Percentiles rank a stretch among this genome's conserved stretches.
Evolutionary conservation across 1,284 basidiomycete species (phyloP).

Genomic region (Heterobasidion occidentale): DNA sequence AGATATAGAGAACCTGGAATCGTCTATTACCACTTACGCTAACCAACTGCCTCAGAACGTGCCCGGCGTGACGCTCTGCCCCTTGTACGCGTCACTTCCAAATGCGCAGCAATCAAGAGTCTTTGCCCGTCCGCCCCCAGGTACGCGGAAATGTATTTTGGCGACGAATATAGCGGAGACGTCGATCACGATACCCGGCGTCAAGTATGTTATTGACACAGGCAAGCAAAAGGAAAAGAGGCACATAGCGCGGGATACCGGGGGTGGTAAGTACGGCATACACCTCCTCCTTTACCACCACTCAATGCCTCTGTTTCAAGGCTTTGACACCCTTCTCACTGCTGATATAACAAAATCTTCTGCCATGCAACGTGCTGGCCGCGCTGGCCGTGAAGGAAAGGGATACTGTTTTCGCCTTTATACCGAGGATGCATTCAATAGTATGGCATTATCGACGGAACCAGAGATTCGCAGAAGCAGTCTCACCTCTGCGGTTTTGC

Average conservation of each 20-base stretch:
- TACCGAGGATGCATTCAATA: conserved; percentile 69
- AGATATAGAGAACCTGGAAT: conserved; percentile 87
- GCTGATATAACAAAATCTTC: conserved; percentile 85
- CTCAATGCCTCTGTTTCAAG: conserved; percentile 27
- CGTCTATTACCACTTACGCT: conserved; percentile 61
- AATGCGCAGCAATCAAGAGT: conserved; percentile 74
- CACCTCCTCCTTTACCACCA: conserved; percentile 3
- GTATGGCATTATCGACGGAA: conserved; percentile 59
- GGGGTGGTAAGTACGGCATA: conserved; percentile 45
- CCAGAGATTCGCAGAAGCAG: conserved; percentile 88
- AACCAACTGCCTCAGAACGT: conserved; percentile 52
- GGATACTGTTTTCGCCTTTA: conserved; percentile 88
- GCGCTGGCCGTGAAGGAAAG: conserved; percentile 83
- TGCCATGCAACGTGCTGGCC: conserved; percentile 80
- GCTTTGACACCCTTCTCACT: conserved; percentile 85
- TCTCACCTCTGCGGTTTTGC: conserved; percentile 75
- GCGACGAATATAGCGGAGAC: conserved; percentile 99
- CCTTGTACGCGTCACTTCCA: conserved; percentile 83
- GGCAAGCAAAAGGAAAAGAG: conserved; percentile 95
- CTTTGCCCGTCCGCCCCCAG: conserved; percentile 62
- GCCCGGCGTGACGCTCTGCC: conserved; percentile 54
- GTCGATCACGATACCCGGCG: conserved; percentile 93
- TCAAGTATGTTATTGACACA: conserved; percentile 92
- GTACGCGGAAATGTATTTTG: conserved; percentile 84
- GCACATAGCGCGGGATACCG: conserved; percentile 60